Evolutionary conservation across 306 rosid species (phyloP), one percentile per base, ranked within the genome.

Genomic region (Casuarina cunninghamiana): DNA sequence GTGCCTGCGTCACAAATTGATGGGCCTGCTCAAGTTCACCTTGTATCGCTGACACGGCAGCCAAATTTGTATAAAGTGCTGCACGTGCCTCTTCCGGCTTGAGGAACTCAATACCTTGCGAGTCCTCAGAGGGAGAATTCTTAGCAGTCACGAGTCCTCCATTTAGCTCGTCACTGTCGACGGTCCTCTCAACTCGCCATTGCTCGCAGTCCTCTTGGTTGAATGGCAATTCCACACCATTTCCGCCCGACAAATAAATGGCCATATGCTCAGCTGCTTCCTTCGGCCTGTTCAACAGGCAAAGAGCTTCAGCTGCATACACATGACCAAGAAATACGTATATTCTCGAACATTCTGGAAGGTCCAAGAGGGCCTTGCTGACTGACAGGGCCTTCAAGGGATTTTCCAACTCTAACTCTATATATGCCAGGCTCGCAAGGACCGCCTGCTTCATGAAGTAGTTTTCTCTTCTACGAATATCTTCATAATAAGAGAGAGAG

Each of bases 241-340:
- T 86, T 63, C 85, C 93, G 54, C 91, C 97, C 0, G 93, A 87
- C 84, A 96, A 80, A 88, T 91, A 96, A 74, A 67, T 75, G 57
- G 88, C 85, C 79, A 96, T 83, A 86, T 84, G 91, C 62, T 88
- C 91, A 61, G 92, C 86, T 65, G 98, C 99, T 79, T 96, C 99
- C 81, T 86, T 96, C 73, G 92, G 90, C 82, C 96, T 86, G 71
- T 90, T 93, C 46, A 96, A 88, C 81, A 89, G 84, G 91, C 98
- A 93, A 49, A 93, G 98, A 54, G 99, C 96, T 91, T 96, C 99
- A 32, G 99, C 97, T 1, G 98, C 93, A 90, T 87, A 96, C 73
- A 91, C 79, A 79, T 86, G 96, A 69, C 97, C 94, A 41, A 93
- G 84, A 84, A 91, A 96, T 58, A 83, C 70, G 86, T 93, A 93